Evolutionary conservation across 1,139 yeast genomes (phyloP), one percentile per base, ranked within the genome.

Genomic region (Candida anutae): DNA sequence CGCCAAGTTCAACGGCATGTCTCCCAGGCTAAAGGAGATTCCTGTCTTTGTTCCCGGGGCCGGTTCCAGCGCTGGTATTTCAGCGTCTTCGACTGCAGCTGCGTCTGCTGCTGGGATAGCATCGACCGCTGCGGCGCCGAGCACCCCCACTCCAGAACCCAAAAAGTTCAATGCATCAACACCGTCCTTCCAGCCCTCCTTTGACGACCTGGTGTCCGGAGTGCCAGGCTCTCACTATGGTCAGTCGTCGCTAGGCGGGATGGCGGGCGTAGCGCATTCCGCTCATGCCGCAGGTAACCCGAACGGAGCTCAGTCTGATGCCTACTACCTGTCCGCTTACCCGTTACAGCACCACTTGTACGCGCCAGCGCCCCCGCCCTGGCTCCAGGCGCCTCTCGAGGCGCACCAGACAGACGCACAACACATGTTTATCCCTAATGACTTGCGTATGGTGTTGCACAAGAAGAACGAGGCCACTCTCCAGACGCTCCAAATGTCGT

Each of bases 291-390:
- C n/a, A n/a, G n/a, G n/a, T n/a, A n/a, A n/a, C n/a, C n/a, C n/a
- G n/a, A n/a, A n/a, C n/a, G n/a, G n/a, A n/a, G n/a, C n/a, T n/a
- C n/a, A n/a, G n/a, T n/a, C n/a, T n/a, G n/a, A n/a, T n/a, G n/a
- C n/a, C n/a, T n/a, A n/a, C n/a, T n/a, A 25, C 18, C 21, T 17
- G 22, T n/a, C n/a, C n/a, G n/a, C n/a, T 26, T 79, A 64, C 41
- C 90, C 95, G 2, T 59, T 85, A 27, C 90, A 87, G 45, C 83
- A 84, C 47, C 95, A 88, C 53, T 56, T 87, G 27, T 88, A 88
- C 53, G 94, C 96, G 0, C 96, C 97, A 2, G 72, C 74, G 13
- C 84, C 94, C 3, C 93, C 94, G 4, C 88, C 88, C 16, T 74
- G 82, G 38, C 54, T 75, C 33, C 62, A 69, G 13, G 54, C 72